Evolutionary conservation across 176 grass and related monocot genomes (phyloP).

Genomic region (Juncus effusus): DNA sequence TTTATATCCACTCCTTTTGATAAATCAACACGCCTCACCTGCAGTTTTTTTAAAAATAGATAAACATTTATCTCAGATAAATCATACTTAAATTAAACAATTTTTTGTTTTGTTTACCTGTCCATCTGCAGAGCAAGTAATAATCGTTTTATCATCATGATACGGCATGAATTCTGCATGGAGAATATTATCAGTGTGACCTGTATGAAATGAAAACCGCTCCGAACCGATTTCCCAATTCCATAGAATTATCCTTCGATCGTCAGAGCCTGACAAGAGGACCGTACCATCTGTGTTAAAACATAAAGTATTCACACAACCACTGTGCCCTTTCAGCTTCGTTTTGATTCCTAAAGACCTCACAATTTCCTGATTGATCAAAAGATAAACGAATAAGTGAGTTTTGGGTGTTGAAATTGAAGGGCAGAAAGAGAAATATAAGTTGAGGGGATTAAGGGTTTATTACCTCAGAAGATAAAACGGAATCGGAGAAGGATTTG

Average conservation of each 20-base stretch:
- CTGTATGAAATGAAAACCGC: slow-evolving; percentile 40
- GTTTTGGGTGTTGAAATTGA: background rate
- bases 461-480: slow-evolving; percentile 26
- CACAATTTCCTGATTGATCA: slow-evolving; percentile 44
- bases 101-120: slow-evolving; percentile 36
- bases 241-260: slow-evolving; percentile 48
- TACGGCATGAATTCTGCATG: slow-evolving; percentile 75
- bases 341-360: slow-evolving; percentile 40
- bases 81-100: background rate
- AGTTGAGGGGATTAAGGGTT: slow-evolving; percentile 22
- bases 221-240: slow-evolving; percentile 39
- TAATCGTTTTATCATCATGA: slow-evolving; percentile 45
- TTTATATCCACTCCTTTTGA: slow-evolving; percentile 35
- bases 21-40: slow-evolving; percentile 60
- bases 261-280: slow-evolving; percentile 61
- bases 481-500: slow-evolving; percentile 14
- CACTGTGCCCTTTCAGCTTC: slow-evolving; percentile 48
- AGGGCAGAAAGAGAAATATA: background rate
- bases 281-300: slow-evolving; percentile 56
- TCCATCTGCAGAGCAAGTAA: slow-evolving; percentile 55
- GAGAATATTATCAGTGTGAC: slow-evolving; percentile 50
- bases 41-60: slow-evolving; percentile 1
- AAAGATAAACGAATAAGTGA: slow-evolving; percentile 10
- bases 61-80: background rate
- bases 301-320: slow-evolving; percentile 57